Evolutionary conservation across 495 filamentous ascomycete genomes (phyloP).

Genomic region (Xylaria flabelliformis): DNA sequence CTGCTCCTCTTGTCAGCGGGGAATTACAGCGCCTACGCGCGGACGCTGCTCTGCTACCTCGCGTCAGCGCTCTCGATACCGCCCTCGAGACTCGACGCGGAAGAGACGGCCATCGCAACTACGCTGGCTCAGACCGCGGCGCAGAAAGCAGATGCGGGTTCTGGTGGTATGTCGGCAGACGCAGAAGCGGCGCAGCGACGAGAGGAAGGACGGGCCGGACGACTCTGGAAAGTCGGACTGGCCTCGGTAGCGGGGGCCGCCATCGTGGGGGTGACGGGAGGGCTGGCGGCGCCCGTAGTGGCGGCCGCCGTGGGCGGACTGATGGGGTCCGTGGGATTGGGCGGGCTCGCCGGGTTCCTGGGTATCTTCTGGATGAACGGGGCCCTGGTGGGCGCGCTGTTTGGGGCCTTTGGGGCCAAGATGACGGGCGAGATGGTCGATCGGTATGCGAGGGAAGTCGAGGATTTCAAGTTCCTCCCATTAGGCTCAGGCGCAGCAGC

Average conservation of each 20-base stretch:
- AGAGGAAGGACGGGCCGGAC: constrained; percentile 64
- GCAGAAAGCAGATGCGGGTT: constrained; percentile 36
- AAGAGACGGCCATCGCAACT: constrained; percentile 75
- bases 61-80: constrained; percentile 68
- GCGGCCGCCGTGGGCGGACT: constrained; percentile 88
- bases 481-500: constrained; percentile 50
- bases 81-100: constrained; percentile 62
- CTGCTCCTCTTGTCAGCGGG: constrained; percentile 73
- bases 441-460: constrained; percentile 81
- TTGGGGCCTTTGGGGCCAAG: constrained; percentile 84
- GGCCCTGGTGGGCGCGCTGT: constrained; percentile 82
- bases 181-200: constrained; percentile 69
- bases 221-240: constrained; percentile 87
- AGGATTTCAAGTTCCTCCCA: constrained; percentile 87
- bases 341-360: constrained; percentile 81
- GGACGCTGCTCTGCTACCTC: constrained; percentile 69
- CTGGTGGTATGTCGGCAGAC: constrained; percentile 70
- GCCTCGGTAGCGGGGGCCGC: constrained; percentile 88
- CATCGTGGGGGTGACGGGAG: constrained; percentile 85
- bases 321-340: constrained; percentile 84
- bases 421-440: constrained; percentile 90
- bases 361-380: constrained; percentile 82
- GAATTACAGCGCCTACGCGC: constrained; percentile 73
- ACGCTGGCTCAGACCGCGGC: constrained; percentile 66
- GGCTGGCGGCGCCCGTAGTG: constrained; percentile 83